Evolutionary conservation across 306 rosid species (phyloP), one percentile per base, ranked within the genome.

Genomic region (Ziziphus jujuba): DNA sequence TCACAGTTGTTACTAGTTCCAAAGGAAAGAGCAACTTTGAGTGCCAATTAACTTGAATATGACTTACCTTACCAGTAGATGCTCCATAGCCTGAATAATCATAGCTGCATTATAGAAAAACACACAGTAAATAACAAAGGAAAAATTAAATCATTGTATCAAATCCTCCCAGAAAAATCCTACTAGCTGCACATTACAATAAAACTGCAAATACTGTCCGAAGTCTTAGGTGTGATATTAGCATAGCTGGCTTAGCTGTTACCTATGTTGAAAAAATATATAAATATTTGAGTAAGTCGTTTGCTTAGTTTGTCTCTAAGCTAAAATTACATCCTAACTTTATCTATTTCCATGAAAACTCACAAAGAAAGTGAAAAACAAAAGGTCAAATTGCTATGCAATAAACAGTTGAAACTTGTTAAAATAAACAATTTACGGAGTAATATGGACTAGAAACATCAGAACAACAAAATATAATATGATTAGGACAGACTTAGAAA

Each of bases 1-100:
- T 56, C 54, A 36, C 49, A 45, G 34, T 40, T 36, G 48, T 48
- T 34, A 28, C 60, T 7, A 16, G 28, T 59, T 40, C 24, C 7
- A 47, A 66, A 44, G 56, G 24, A 21, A 62, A 56, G 48, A 66
- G 5, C 9, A 31, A 47, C 19, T 34, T 36, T 11, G 48, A 51
- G 7, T 1, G 56, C 20, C 52, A 23, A 11, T 9, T 47, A 65
- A 69, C 34, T 36, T 33, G 8, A 45, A 38, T 6, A 24, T 12
- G 44, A 69, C 97, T 77, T 81, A 95, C 99, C 95, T 95, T 95
- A 69, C 99, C 99, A 22, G 91, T 72, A 34, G 97, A 95, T 57
- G 87, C 89, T 73, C 99, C 99, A 58, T 95, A 95, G 40, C 99
- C 99, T 50, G 99, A 95, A 77, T 91, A 95, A 81, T 95, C 99